Evolutionary conservation across 1,284 basidiomycete species (phyloP).

Genomic region (Tilletia indica): DNA sequence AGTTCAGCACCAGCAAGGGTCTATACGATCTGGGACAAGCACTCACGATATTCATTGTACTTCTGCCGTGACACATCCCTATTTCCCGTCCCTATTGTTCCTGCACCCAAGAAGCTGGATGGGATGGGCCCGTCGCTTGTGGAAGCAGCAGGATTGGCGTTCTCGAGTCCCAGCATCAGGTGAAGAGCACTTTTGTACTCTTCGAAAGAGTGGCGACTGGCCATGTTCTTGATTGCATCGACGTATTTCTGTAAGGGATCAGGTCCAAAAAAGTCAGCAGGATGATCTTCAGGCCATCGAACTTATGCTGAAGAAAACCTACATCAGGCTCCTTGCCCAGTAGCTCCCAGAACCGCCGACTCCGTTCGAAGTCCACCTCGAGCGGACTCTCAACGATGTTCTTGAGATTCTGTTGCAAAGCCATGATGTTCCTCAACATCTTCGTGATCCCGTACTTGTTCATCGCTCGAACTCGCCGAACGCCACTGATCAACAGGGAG

Average conservation of each 20-base stretch:
- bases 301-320: constrained; percentile 38
- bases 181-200: constrained; percentile 40
- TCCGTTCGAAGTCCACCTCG: constrained; percentile 71
- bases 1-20: too few species aligned
- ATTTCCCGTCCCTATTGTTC: constrained; percentile 24
- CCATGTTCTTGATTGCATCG: constrained; percentile 12
- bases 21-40: neutral
- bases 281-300: neutral
- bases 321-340: constrained; percentile 74
- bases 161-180: constrained; percentile 46
- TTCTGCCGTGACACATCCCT: constrained; percentile 37
- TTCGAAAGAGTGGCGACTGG: constrained; percentile 28
- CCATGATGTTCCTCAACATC: constrained; percentile 83
- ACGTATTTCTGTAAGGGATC: constrained; percentile 10
- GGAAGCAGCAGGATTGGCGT: constrained; percentile 17
- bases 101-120: constrained; percentile 26
- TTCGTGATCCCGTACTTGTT: constrained; percentile 82
- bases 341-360: constrained; percentile 76
- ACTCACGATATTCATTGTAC: constrained; percentile 41
- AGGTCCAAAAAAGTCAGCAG: neutral
- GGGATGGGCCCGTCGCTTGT: constrained; percentile 11
- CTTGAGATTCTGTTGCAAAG: constrained; percentile 88
- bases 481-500: constrained; percentile 73
- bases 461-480: constrained; percentile 69
- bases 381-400: constrained; percentile 53